Evolutionary conservation across 2,329 filamentous ascomycete genomes (phyloP).

Genomic region (Fusarium sp.): DNA sequence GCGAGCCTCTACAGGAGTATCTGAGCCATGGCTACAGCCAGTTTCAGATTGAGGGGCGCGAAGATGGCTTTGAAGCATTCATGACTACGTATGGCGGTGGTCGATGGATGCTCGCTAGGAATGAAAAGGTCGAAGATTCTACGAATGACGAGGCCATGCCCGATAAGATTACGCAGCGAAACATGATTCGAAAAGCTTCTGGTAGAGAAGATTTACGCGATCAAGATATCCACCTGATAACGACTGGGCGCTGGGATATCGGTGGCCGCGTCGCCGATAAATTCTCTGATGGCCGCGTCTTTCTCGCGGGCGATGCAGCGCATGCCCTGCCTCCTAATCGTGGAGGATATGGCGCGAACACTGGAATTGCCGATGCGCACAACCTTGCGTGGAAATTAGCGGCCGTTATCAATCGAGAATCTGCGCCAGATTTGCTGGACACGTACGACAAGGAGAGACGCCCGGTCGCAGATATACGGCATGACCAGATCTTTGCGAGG

Average conservation of each 20-base stretch:
- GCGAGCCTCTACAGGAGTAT: constrained; percentile 49
- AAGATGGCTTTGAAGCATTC: constrained; percentile 48
- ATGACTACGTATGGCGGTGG: constrained; percentile 46
- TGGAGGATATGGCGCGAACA: constrained; percentile 55
- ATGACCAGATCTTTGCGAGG: constrained; percentile 47
- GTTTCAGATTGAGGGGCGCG: constrained; percentile 50
- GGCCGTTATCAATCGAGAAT: constrained; percentile 49
- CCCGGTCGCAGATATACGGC: constrained; percentile 47
- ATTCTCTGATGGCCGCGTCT: constrained; percentile 49
- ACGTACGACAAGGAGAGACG: constrained; percentile 59
- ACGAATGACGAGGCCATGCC: constrained; percentile 1
- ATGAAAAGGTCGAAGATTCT: constrained; percentile 1
- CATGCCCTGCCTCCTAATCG: constrained; percentile 54
- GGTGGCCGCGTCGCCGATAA: constrained; percentile 47
- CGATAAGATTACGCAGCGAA: constrained; percentile 17
- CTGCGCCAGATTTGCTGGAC: constrained; percentile 49
- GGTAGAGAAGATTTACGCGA: constrained; percentile 23
- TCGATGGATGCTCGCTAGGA: constrained; percentile 46
- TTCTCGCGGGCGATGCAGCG: constrained; percentile 1
- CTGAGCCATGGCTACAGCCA: constrained; percentile 53
- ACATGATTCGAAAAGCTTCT: constrained; percentile 31
- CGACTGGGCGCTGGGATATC: constrained; percentile 44
- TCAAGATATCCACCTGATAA: constrained; percentile 37
- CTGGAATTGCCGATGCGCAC: constrained; percentile 57
- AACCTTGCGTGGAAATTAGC: constrained; percentile 62